A percentile compares a stretch with the other conserved stretches of the same genome.
Conservation (phyloP, 495 filamentous ascomycete species). For the Bathelium albidoporum region DNA sequence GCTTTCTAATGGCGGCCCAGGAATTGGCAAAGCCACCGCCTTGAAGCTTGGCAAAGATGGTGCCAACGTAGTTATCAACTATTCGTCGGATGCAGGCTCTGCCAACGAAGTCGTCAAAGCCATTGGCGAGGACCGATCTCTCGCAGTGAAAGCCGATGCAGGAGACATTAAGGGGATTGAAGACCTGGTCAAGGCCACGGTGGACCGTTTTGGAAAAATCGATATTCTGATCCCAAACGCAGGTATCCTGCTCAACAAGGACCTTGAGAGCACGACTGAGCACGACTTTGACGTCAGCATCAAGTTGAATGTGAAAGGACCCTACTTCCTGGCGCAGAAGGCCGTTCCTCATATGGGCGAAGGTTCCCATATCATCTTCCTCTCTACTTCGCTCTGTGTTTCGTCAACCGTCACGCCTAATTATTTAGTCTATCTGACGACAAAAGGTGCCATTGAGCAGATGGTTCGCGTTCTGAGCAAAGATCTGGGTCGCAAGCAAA, state of each 20-base stretch:
- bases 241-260: slow-evolving; percentile 42
- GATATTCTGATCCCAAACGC: slow-evolving; percentile 59
- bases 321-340: slow-evolving; percentile 54
- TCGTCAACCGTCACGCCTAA: slow-evolving; percentile 40
- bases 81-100: slow-evolving; percentile 39
- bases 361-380: slow-evolving; percentile 49
- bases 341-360: slow-evolving; percentile 50
- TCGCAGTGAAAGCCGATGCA: slow-evolving; percentile 47
- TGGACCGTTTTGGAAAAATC: slow-evolving; percentile 41
- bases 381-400: slow-evolving; percentile 45
- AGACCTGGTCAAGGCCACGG: slow-evolving; percentile 34
- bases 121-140: slow-evolving; percentile 41
- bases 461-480: slow-evolving; percentile 55
- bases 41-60: slow-evolving; percentile 30
- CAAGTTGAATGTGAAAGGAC: slow-evolving; percentile 52
- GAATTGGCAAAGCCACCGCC: slow-evolving; percentile 11
- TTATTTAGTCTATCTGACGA: slow-evolving; percentile 52
- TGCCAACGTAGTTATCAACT: slow-evolving; percentile 55
- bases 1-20: not conserved
- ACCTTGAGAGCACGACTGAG: slow-evolving; percentile 49
- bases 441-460: slow-evolving; percentile 63
- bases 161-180: slow-evolving; percentile 33
- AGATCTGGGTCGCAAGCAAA: slow-evolving; percentile 50
- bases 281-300: slow-evolving; percentile 47
- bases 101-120: slow-evolving; percentile 47